phyloP scores from a whole-genome alignment of 2,329 filamentous ascomycete species.

The Colletotrichum australisinense region DNA sequence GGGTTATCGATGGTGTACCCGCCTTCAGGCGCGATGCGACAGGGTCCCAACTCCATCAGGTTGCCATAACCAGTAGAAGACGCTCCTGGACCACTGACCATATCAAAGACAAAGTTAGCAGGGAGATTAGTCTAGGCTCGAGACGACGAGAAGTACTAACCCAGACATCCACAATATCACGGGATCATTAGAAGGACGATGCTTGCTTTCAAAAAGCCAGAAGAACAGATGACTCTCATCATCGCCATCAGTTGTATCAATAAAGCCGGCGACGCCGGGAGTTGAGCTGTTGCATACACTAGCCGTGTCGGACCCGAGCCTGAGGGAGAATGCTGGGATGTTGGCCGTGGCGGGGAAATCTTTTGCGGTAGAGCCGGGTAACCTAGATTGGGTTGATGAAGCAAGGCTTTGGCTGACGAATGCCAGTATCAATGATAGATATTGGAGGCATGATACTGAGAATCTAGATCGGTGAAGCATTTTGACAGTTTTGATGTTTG shows the following conservation, averaged over 20 bases:
- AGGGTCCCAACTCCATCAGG: conserved; percentile 12
- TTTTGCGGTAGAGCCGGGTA: neutral
- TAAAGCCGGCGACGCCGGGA: neutral
- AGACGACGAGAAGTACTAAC: neutral
- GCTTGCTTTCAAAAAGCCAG: conserved; percentile 16
- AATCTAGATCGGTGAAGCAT: neutral
- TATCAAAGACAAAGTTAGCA: neutral
- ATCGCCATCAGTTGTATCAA: neutral
- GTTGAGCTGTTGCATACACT: conserved; percentile 2
- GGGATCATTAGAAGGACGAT: neutral
- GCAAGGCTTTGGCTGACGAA: neutral
- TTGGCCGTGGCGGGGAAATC: neutral
- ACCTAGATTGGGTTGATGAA: neutral
- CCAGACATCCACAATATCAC: conserved; percentile 11
- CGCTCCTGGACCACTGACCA: conserved; percentile 2
- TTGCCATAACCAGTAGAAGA: conserved; percentile 11
- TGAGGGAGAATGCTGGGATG: neutral
- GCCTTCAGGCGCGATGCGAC: conserved; percentile 7
- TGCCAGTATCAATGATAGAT: neutral
- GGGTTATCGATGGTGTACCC: conserved; percentile 1
- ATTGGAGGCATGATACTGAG: neutral
- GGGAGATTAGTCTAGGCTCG: too few species aligned
- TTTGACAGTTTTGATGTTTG: neutral
- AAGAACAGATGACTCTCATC: conserved; percentile 13
- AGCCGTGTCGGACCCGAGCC: neutral